Conservation (phyloP, 140 eudicot species). For the Bidens hawaiensis region DNA sequence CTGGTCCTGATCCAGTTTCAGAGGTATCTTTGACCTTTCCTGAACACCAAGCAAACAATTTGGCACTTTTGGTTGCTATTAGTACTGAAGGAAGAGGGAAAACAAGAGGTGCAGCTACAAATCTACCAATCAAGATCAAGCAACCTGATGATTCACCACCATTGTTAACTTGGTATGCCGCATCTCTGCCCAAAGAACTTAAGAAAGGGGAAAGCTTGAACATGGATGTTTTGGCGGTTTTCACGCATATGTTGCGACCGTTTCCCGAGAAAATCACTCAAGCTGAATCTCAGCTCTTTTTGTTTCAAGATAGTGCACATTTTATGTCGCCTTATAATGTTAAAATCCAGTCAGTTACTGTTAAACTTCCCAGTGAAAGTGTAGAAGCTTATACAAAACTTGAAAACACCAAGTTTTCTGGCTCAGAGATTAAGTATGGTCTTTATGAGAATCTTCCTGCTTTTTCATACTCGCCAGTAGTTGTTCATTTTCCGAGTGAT, state of each 20-base stretch:
- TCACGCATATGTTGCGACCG: conserved; percentile 61
- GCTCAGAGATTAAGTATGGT: conserved; percentile 91
- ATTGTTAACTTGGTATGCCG: conserved; percentile 54
- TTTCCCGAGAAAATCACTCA: conserved; percentile 91
- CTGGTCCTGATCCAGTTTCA: conserved; percentile 62
- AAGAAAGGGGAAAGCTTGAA: conserved; percentile 61
- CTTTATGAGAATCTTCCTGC: conserved; percentile 79
- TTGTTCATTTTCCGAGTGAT: conserved; percentile 67
- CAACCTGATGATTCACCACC: conserved; percentile 72
- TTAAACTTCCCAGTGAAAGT: conserved; percentile 66
- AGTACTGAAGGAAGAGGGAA: conserved; percentile 67
- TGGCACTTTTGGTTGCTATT: conserved; percentile 46
- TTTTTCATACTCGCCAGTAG: conserved; percentile 52
- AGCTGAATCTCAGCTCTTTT: conserved; percentile 65
- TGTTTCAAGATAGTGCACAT: conserved; percentile 74
- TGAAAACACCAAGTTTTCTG: conserved; percentile 64
- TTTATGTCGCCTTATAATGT: conserved; percentile 75
- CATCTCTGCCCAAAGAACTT: conserved; percentile 54
- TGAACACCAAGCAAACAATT: conserved; percentile 58
- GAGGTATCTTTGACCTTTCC: conserved; percentile 69
- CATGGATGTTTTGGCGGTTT: conserved; percentile 58
- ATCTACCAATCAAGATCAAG: conserved; percentile 40
- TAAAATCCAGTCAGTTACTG: conserved; percentile 58
- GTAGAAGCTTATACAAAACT: conserved; percentile 79
- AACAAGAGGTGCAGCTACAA: conserved; percentile 36